phyloP scores from a whole-genome alignment of 306 rosid genomes.

The Corylus avellana region DNA sequence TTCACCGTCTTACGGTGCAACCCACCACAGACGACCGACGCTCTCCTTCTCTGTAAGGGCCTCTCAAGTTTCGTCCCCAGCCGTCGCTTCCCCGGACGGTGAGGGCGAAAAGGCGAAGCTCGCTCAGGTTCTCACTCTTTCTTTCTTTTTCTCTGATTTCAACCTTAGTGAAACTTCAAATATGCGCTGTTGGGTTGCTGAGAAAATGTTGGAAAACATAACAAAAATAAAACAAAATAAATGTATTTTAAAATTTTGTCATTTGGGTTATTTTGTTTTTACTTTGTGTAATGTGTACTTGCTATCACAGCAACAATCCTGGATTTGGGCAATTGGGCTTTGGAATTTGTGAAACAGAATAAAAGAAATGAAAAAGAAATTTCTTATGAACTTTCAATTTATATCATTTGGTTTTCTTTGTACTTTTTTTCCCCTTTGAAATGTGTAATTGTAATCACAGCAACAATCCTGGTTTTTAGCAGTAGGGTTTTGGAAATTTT shows the following conservation, averaged over 20 bases:
- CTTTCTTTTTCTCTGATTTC: background rate
- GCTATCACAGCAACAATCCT: background rate
- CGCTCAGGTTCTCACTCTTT: slow-evolving; percentile 56
- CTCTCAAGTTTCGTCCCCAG: slow-evolving; percentile 51
- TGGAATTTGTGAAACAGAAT: background rate
- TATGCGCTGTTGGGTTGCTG: background rate
- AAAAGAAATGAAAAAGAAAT: too few species aligned
- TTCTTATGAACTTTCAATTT: background rate
- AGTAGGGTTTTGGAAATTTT: background rate
- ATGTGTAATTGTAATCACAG: background rate
- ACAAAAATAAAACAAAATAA: background rate
- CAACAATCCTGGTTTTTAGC: background rate
- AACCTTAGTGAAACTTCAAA: background rate
- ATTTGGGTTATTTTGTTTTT: background rate
- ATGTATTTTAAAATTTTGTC: background rate
- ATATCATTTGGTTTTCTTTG: background rate
- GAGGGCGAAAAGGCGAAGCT: slow-evolving; percentile 79
- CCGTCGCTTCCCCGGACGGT: slow-evolving; percentile 44
- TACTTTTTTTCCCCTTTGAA: background rate
- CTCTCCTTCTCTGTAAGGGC: slow-evolving; percentile 42
- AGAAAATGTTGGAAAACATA: background rate
- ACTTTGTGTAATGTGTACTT: background rate
- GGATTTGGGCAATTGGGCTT: background rate
- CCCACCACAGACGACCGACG: slow-evolving; percentile 29
- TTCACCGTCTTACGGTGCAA: slow-evolving; percentile 26